Conservation (phyloP, 768 basidiomycete species). For the Sporobolomyces phaffii region DNA sequence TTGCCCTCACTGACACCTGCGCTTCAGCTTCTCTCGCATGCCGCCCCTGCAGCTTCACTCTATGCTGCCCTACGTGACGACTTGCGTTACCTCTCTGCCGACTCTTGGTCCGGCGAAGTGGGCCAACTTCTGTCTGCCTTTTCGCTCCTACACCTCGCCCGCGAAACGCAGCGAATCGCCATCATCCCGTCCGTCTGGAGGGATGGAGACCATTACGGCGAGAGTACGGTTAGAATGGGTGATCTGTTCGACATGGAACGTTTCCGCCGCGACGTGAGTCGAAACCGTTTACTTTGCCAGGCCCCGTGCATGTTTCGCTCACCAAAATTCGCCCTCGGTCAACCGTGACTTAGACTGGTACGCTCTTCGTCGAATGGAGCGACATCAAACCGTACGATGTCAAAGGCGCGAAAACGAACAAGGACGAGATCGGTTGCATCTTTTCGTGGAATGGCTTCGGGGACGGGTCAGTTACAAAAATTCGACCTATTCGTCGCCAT, state of each 20-base stretch:
- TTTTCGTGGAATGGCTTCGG: not conserved
- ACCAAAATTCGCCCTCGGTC: too few relatives aligned
- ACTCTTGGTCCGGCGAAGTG: constrained; percentile 4
- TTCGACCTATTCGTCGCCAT: not conserved
- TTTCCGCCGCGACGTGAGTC: constrained; percentile 6
- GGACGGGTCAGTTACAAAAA: not conserved
- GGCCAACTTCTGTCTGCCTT: constrained; percentile 10
- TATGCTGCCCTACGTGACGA: constrained; percentile 4
- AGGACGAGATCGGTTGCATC: constrained; percentile 14
- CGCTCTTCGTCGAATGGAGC: constrained; percentile 12
- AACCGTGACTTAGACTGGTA: constrained; percentile 7
- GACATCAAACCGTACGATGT: constrained; percentile 10
- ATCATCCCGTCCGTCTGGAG: constrained; percentile 14
- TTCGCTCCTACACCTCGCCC: constrained; percentile 18
- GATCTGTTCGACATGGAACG: constrained; percentile 17
- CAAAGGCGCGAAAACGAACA: not conserved
- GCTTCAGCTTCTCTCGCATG: not conserved
- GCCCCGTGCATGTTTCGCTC: not conserved
- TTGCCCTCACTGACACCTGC: too few relatives aligned
- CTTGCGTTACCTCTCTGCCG: constrained; percentile 5
- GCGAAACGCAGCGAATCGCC: constrained; percentile 14
- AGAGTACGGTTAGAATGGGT: not conserved
- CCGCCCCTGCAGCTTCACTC: not conserved
- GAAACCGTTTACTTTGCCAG: not conserved
- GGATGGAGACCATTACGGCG: constrained; percentile 11